phyloP scores from a whole-genome alignment of 305 asterid species.

The Andrographis paniculata region DNA sequence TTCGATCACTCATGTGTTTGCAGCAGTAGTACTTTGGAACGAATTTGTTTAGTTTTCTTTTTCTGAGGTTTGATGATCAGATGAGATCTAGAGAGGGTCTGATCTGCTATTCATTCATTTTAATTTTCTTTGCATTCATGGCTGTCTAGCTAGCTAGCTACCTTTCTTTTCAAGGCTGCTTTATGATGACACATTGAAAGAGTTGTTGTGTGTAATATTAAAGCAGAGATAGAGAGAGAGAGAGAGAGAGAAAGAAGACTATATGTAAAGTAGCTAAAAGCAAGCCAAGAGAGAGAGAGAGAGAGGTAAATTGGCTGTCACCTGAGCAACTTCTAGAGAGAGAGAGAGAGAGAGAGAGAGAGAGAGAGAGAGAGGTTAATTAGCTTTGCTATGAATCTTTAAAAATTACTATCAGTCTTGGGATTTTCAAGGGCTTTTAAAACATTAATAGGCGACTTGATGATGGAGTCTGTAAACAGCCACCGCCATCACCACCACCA shows the following conservation, averaged over 20 bases:
- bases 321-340: slow-evolving; percentile 26
- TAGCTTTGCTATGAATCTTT: slow-evolving; percentile 22
- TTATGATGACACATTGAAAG: slow-evolving; percentile 49
- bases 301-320: slow-evolving; percentile 38
- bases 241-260: slow-evolving; percentile 22
- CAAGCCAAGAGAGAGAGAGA: slow-evolving; percentile 14
- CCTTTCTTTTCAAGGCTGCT: slow-evolving; percentile 49
- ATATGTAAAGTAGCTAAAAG: slow-evolving; percentile 35
- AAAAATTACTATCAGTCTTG: slow-evolving; percentile 41
- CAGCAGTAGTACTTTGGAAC: too few relatives aligned
- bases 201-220: slow-evolving; percentile 41
- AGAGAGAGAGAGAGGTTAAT: slow-evolving; percentile 19
- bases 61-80: too few relatives aligned
- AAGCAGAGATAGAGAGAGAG: too few relatives aligned
- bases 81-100: too few relatives aligned
- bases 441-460: slow-evolving; percentile 24
- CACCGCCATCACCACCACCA: slow-evolving; percentile 19
- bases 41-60: too few relatives aligned
- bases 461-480: slow-evolving; percentile 75
- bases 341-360: slow-evolving; percentile 22
- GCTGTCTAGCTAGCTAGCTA: slow-evolving; percentile 3
- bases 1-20: too few relatives aligned
- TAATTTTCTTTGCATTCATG: slow-evolving; percentile 15
- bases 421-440: slow-evolving; percentile 62
- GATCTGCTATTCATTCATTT: not conserved